phyloP scores from a whole-genome alignment of 179 eudicot genomes.

The Kewa caespitosa region DNA sequence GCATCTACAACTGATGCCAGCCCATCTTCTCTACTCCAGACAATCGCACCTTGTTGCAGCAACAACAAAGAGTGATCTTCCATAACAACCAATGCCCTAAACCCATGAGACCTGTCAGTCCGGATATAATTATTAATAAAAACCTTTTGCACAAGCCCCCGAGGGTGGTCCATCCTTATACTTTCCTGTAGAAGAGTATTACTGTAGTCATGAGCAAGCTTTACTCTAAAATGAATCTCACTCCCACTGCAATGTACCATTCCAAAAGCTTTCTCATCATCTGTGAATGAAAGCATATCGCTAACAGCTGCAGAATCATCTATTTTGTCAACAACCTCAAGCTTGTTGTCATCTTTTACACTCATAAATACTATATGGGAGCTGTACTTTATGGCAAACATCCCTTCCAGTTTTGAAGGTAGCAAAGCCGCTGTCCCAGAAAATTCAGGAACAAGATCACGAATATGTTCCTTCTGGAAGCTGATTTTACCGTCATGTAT shows the following conservation, averaged over 20 bases:
- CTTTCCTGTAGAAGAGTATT: constrained; percentile 65
- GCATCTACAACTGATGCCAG: constrained; percentile 93
- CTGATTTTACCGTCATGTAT: constrained; percentile 59
- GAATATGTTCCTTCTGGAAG: constrained; percentile 46
- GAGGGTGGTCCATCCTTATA: constrained; percentile 58
- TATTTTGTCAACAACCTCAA: constrained; percentile 57
- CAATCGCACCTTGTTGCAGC: constrained; percentile 91
- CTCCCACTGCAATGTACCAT: constrained; percentile 54
- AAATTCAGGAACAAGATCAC: constrained; percentile 57
- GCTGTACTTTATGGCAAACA: constrained; percentile 50
- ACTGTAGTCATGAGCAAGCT: constrained; percentile 57
- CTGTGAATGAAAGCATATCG: constrained; percentile 62
- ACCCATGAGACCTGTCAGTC: constrained; percentile 85
- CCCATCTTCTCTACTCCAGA: constrained; percentile 98
- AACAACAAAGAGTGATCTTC: constrained; percentile 92
- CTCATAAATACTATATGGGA: constrained; percentile 48
- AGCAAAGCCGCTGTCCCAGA: constrained; percentile 58
- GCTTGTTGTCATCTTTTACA: constrained; percentile 46
- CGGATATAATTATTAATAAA: constrained; percentile 81
- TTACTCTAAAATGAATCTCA: constrained; percentile 70
- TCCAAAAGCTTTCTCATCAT: constrained; percentile 79
- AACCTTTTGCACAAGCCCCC: constrained; percentile 80
- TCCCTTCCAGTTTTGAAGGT: constrained; percentile 62
- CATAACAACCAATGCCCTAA: constrained; percentile 97
- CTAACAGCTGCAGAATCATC: constrained; percentile 60